Evolutionary conservation across 805 yeast genomes (phyloP).

Genomic region (Saturnispora hagleri): DNA sequence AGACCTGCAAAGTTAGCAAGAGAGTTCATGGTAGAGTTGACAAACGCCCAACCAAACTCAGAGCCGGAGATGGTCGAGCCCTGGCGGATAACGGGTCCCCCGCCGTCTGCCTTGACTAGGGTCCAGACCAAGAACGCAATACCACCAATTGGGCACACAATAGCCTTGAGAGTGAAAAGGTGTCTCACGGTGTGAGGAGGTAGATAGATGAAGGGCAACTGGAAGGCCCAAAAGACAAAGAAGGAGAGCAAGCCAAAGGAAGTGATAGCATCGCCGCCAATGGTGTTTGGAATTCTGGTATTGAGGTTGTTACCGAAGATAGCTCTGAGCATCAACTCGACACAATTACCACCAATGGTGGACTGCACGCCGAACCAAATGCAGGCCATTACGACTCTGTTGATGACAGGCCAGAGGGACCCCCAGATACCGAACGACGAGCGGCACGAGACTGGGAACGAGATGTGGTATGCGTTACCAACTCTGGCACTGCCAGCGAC

Average conservation of each 20-base stretch:
- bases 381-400: conserved; percentile 69
- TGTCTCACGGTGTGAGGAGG: conserved; percentile 79
- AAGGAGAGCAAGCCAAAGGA: conserved; percentile 67
- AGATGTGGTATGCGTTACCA: conserved; percentile 72
- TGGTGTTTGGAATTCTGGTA: conserved; percentile 52
- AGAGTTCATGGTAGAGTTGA: conserved; percentile 68
- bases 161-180: conserved; percentile 74
- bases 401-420: conserved; percentile 78
- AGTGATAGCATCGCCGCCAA: conserved; percentile 42
- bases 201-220: conserved; percentile 73
- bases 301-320: conserved; percentile 63
- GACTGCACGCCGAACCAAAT: conserved; percentile 87
- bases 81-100: conserved; percentile 61
- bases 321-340: conserved; percentile 65
- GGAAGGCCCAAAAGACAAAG: conserved; percentile 73
- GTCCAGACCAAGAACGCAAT: conserved; percentile 81
- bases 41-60: conserved; percentile 75
- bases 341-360: conserved; percentile 78
- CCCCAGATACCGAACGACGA: conserved; percentile 84
- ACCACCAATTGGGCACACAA: conserved; percentile 74
- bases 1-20: conserved; percentile 85
- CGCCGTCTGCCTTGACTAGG: conserved; percentile 67
- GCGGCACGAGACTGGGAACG: conserved; percentile 77
- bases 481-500: conserved; percentile 66
- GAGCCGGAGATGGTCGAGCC: conserved; percentile 44